Percentiles rank a stretch among this genome's conserved stretches.
Conservation (phyloP, 768 basidiomycete species). For the Austroboletus eburneus region DNA sequence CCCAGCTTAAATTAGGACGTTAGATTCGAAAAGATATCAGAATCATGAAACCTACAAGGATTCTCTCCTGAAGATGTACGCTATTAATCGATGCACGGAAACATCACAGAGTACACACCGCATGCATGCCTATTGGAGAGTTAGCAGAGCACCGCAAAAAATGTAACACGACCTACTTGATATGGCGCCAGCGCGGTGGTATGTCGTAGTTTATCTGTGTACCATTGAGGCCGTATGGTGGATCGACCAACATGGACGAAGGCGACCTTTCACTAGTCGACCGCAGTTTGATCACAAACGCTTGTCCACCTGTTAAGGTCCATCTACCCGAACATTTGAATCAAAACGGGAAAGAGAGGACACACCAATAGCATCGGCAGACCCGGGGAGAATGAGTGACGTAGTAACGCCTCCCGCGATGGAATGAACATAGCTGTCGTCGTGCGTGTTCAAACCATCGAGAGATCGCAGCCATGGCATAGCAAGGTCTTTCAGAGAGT, state of each 20-base stretch:
- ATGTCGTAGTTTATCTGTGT: constrained; percentile 29
- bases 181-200: constrained; percentile 61
- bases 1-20: constrained; percentile 8
- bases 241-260: constrained; percentile 66
- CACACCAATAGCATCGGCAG: constrained; percentile 55
- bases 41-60: constrained; percentile 32
- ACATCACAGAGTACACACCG: constrained; percentile 30
- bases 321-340: neutral
- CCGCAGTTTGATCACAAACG: constrained; percentile 72
- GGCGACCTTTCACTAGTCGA: constrained; percentile 67
- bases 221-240: constrained; percentile 54
- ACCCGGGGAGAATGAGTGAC: constrained; percentile 71
- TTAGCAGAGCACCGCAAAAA: constrained; percentile 4
- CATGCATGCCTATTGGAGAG: constrained; percentile 54
- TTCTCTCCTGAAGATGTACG: constrained; percentile 46
- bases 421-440: constrained; percentile 52
- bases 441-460: constrained; percentile 75
- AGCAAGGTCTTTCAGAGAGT: constrained; percentile 43
- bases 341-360: neutral
- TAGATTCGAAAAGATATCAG: neutral
- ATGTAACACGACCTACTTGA: constrained; percentile 47
- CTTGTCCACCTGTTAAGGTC: constrained; percentile 57
- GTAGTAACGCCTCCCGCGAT: constrained; percentile 73
- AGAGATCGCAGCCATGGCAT: constrained; percentile 65
- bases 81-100: neutral